Conservation (phyloP, 2,329 filamentous ascomycete species). For the Colletotrichum echinochloae region DNA sequence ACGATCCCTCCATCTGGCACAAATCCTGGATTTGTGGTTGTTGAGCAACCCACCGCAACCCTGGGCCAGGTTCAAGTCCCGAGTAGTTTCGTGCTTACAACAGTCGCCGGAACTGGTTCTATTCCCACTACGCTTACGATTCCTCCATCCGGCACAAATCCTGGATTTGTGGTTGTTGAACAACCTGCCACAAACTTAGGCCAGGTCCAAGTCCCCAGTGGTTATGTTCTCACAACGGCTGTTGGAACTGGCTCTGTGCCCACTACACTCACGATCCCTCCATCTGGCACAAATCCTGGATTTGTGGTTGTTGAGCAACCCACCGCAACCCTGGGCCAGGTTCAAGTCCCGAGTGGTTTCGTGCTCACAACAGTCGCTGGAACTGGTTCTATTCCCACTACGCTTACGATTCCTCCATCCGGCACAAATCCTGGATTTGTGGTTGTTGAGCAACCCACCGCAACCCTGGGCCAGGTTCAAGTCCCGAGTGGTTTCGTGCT, state of each 20-base stretch:
- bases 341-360: not conserved
- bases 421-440: conserved; percentile 11
- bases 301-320: too few species aligned
- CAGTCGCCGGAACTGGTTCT: not conserved
- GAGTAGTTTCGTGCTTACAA: not conserved
- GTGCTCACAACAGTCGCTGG: not conserved
- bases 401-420: not conserved
- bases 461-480: not conserved
- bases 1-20: conserved; percentile 10
- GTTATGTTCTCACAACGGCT: not conserved
- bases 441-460: not conserved
- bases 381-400: not conserved
- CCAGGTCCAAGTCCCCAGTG: not conserved
- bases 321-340: too few species aligned
- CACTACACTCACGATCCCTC: not conserved
- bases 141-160: conserved; percentile 10
- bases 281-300: not conserved
- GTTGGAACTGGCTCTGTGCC: not conserved
- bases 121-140: conserved; percentile 1
- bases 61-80: not conserved
- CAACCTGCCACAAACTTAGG: not conserved
- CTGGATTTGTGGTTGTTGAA: conserved; percentile 4
- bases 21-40: conserved; percentile 10
- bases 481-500: not conserved
- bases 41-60: not conserved